Base-by-base conservation (phyloP, 2,329 filamentous ascomycete species). In the Neobulgaria alba region DNA sequence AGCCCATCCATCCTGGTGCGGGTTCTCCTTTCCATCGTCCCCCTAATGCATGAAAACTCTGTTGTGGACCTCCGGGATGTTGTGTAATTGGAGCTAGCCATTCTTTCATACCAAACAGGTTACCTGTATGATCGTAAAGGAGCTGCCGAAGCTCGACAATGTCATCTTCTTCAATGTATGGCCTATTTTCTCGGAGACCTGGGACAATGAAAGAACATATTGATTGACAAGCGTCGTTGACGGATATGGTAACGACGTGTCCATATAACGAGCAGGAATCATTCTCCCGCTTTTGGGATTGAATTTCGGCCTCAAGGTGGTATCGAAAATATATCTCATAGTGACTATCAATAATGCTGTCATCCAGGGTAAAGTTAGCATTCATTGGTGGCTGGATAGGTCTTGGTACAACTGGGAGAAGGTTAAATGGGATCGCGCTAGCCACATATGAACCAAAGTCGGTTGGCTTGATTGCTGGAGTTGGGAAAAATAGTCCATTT, bases 141-240 rank as follows among this genome's bases (percentile, higher is more conserved):
- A 50, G 34, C 38, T 48, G 38, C 2, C 48, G 48, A 38, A 50
- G 26, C 7, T 48, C 36, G n/a, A 50, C 21, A 26, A 48, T n/a
- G 21, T 50, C 48, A 21, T 48, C 43, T 39, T 47, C 48, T 23
- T 50, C 48, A 17, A 50, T 14, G 35, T 47, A 48, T 14, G 48
- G 48, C 29, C 43, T 48, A 17, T 47, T 48, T 34, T 50, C 48
- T 39, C 35, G 40, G n/a, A 50, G 35, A 15, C 48, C 48, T 18
- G 48, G 48, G 15, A 48, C 41, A 3, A 33, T 10, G 21, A 50
- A 26, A 17, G 37, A 39, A 18, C 35, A 43, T 1, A 29, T 39
- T 12, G 14, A 20, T 23, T 12, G 21, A 18, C 34, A 18, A 14
- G 12, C 4, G 0, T 36, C 37, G 8, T 38, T 14, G 3, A 8